Percentiles rank a stretch among this genome's conserved stretches.
Conservation (phyloP, 495 filamentous ascomycete genomes). For the Rhypophila decipiens region DNA sequence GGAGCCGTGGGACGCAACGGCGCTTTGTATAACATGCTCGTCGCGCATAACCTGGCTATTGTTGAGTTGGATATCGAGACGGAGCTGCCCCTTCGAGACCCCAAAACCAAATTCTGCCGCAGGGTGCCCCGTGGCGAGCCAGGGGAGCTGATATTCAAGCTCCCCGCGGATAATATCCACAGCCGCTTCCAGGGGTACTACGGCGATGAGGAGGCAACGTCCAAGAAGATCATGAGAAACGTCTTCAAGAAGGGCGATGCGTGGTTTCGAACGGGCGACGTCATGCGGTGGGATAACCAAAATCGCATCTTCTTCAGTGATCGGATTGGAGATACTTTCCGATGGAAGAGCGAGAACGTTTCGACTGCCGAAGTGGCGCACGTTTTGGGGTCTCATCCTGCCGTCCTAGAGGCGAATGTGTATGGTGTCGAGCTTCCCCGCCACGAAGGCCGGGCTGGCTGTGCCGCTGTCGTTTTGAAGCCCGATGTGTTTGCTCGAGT, state of each 20-base stretch:
- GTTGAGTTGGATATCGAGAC: conserved; percentile 69
- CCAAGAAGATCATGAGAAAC: conserved; percentile 70
- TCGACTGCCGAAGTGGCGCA: conserved; percentile 78
- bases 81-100: conserved; percentile 63
- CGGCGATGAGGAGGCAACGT: conserved; percentile 65
- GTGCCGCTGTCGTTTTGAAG: conserved; percentile 61
- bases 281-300: conserved; percentile 64
- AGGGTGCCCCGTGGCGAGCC: conserved; percentile 54
- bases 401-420: conserved; percentile 74
- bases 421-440: conserved; percentile 79
- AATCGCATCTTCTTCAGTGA: conserved; percentile 81
- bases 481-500: conserved; percentile 6
- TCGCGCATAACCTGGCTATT: conserved; percentile 47
- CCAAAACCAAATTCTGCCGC: conserved; percentile 66
- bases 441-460: conserved; percentile 84
- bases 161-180: conserved; percentile 60
- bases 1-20: conserved; percentile 84
- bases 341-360: conserved; percentile 95
- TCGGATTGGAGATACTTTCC: conserved; percentile 88
- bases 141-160: conserved; percentile 71
- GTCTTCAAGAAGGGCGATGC: conserved; percentile 78
- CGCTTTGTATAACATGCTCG: conserved; percentile 46
- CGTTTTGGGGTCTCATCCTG: conserved; percentile 59
- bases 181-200: conserved; percentile 82
- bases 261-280: conserved; percentile 82